phyloP scores from a whole-genome alignment of 2,329 filamentous ascomycete genomes.

The Erysiphe pulchra region DNA sequence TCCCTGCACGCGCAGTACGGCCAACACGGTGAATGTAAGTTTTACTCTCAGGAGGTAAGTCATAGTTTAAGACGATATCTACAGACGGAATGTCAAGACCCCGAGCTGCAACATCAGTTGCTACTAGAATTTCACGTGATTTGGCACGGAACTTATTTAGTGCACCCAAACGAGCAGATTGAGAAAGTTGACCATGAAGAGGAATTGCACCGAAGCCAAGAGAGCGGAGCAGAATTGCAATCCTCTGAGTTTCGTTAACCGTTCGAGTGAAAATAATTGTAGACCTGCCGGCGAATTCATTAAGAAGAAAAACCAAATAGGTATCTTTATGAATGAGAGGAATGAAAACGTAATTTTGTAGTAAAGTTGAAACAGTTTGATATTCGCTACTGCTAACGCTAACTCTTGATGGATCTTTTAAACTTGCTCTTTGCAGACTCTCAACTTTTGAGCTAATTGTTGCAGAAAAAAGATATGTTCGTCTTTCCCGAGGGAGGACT shows the following conservation, averaged over 20 bases:
- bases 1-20: constrained; percentile 66
- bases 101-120: constrained; percentile 79
- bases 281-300: constrained; percentile 66
- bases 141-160: constrained; percentile 72
- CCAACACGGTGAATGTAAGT: constrained; percentile 82
- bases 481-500: constrained; percentile 50
- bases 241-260: constrained; percentile 67
- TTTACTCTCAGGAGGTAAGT: constrained; percentile 62
- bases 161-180: constrained; percentile 64
- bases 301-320: constrained; percentile 65
- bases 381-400: constrained; percentile 64
- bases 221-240: constrained; percentile 58
- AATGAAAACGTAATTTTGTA: constrained; percentile 70
- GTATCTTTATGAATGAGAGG: constrained; percentile 73
- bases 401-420: constrained; percentile 63
- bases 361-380: constrained; percentile 70
- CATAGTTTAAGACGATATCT: constrained; percentile 65
- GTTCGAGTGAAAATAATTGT: constrained; percentile 82
- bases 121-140: constrained; percentile 65
- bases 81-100: constrained; percentile 87
- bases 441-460: constrained; percentile 91
- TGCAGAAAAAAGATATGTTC: constrained; percentile 78
- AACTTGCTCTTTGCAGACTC: constrained; percentile 65
- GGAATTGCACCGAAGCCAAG: constrained; percentile 82
- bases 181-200: constrained; percentile 74